phyloP scores from a whole-genome alignment of 2,329 filamentous ascomycete genomes.

The Triangularia setosa region DNA sequence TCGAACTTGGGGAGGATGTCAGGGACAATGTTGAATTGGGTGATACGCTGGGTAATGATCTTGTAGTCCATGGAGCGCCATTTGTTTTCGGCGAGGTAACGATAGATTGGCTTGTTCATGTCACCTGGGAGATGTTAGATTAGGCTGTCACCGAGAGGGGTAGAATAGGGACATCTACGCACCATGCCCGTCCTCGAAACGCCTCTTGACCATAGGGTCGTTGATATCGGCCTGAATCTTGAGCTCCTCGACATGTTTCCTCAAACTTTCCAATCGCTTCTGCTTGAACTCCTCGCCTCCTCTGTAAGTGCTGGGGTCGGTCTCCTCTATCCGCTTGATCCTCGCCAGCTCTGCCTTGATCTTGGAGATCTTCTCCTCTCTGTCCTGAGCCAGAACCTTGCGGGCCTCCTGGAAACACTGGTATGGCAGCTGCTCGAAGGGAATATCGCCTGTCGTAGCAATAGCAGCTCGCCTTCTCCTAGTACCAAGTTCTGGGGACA shows the following conservation, averaged over 20 bases:
- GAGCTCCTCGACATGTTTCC: conserved; percentile 67
- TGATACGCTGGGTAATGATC: conserved; percentile 78
- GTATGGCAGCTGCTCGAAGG: conserved; percentile 92
- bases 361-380: conserved; percentile 71
- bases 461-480: conserved; percentile 75
- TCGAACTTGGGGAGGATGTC: conserved; percentile 81
- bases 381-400: conserved; percentile 74
- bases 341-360: conserved; percentile 65
- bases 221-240: conserved; percentile 94
- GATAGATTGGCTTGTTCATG: conserved; percentile 95
- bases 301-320: conserved; percentile 51
- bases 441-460: conserved; percentile 61
- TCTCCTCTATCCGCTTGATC: conserved; percentile 63
- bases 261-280: conserved; percentile 64
- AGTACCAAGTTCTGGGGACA: conserved; percentile 73
- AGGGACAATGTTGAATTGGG: conserved; percentile 81
- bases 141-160: neutral
- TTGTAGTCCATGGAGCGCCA: conserved; percentile 81
- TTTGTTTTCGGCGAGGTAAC: conserved; percentile 78
- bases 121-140: conserved; percentile 58
- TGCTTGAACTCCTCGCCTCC: conserved; percentile 65
- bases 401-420: conserved; percentile 97
- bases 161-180: conserved; percentile 29
- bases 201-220: conserved; percentile 87
- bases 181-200: conserved; percentile 90